phyloP scores from a whole-genome alignment of 257 asterid genomes.

The Plectranthus barbatus region DNA sequence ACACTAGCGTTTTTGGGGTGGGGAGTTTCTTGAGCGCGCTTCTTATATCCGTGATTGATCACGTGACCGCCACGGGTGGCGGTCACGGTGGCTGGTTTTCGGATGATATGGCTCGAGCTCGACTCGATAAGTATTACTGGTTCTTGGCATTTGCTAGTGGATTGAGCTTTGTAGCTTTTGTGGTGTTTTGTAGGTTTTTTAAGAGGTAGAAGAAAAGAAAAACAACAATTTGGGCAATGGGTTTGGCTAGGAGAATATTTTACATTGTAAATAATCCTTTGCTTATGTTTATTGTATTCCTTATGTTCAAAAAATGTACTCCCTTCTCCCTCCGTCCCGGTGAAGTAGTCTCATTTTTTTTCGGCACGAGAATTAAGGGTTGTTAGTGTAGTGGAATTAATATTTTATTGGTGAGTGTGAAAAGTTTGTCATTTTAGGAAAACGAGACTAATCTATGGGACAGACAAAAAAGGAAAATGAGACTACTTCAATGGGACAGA shows the following conservation, averaged over 20 bases:
- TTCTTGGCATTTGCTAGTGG: conserved; percentile 46
- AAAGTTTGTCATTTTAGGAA: too few relatives aligned
- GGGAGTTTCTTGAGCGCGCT: conserved; percentile 79
- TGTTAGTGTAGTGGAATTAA: too few relatives aligned
- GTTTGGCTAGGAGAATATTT: background rate
- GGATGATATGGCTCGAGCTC: conserved; percentile 55
- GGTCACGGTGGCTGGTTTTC: conserved; percentile 56
- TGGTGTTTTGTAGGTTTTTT: conserved; percentile 37
- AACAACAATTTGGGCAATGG: background rate
- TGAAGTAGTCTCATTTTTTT: too few relatives aligned
- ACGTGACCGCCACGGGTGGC: conserved; percentile 32
- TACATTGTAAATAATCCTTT: background rate
- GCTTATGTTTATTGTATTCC: background rate
- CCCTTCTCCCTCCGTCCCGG: too few relatives aligned
- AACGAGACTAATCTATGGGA: too few relatives aligned
- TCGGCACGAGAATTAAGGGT: too few relatives aligned
- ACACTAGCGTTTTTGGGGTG: conserved; percentile 83
- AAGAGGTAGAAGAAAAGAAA: conserved; percentile 19
- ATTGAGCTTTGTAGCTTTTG: conserved; percentile 41
- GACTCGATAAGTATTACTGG: conserved; percentile 82
- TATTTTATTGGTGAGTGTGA: too few relatives aligned
- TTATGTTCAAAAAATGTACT: too few relatives aligned
- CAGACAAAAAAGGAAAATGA: too few relatives aligned
- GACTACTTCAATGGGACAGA: too few relatives aligned
- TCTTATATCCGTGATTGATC: conserved; percentile 51